Percentiles rank a stretch among this genome's conserved stretches.
Evolutionary conservation across 805 yeast genomes (phyloP).

Genomic region (Blastobotrys chiropterorum): DNA sequence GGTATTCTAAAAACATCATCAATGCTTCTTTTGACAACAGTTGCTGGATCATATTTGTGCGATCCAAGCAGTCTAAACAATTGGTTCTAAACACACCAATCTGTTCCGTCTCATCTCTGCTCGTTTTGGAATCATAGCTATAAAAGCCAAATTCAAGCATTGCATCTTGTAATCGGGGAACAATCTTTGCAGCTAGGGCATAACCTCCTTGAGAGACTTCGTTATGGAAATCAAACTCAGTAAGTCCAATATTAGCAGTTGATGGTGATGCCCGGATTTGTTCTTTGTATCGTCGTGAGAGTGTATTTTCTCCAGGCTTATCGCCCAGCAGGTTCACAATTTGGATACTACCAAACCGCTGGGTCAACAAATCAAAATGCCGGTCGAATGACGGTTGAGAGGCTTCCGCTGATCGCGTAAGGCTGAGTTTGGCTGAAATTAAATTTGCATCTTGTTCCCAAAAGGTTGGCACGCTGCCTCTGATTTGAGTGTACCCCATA

Average conservation of each 20-base stretch:
- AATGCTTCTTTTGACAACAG: slow-evolving; percentile 70
- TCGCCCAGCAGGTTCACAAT: slow-evolving; percentile 81
- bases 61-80: slow-evolving; percentile 89
- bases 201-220: slow-evolving; percentile 91
- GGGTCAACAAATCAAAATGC: slow-evolving; percentile 66
- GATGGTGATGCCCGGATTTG: slow-evolving; percentile 38
- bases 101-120: slow-evolving; percentile 63
- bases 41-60: slow-evolving; percentile 81
- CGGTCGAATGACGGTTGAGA: slow-evolving; percentile 83
- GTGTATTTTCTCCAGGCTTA: slow-evolving; percentile 68
- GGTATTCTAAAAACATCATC: slow-evolving; percentile 35
- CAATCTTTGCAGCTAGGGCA: slow-evolving; percentile 67
- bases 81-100: slow-evolving; percentile 89
- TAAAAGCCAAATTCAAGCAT: slow-evolving; percentile 78
- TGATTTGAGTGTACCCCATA: slow-evolving; percentile 79
- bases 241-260: slow-evolving; percentile 39
- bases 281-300: slow-evolving; percentile 58
- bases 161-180: slow-evolving; percentile 58
- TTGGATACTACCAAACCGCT: slow-evolving; percentile 82
- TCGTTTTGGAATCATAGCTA: slow-evolving; percentile 53
- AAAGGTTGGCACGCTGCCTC: slow-evolving; percentile 93
- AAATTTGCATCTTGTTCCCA: slow-evolving; percentile 97
- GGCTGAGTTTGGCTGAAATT: slow-evolving; percentile 82
- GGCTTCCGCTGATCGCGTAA: slow-evolving; percentile 86
- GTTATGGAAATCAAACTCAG: slow-evolving; percentile 89